A percentile compares a stretch with the other conserved stretches of the same genome.
phyloP scores from a whole-genome alignment of 2,329 filamentous ascomycete species.

The Cephalotrichum gorgonifer region DNA sequence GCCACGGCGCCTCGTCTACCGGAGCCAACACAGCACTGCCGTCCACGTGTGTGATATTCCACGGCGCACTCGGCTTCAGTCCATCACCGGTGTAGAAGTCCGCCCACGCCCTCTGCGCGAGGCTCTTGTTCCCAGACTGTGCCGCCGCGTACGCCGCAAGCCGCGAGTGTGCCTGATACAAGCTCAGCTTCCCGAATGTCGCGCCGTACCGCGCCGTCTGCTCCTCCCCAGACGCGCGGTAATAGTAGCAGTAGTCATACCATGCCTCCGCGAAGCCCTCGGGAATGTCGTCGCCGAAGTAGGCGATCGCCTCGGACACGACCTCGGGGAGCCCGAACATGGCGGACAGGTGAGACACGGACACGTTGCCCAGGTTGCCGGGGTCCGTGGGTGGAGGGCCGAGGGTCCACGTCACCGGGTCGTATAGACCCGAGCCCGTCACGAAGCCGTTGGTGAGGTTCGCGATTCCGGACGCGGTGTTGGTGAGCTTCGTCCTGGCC shows the following conservation, averaged over 20 bases:
- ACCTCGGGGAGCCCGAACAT: slow-evolving; percentile 51
- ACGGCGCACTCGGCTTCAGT: slow-evolving; percentile 23
- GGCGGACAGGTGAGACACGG: slow-evolving; percentile 43
- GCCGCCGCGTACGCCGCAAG: slow-evolving; percentile 43
- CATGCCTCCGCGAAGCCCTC: slow-evolving; percentile 41
- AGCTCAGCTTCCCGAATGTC: slow-evolving; percentile 32
- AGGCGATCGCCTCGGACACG: slow-evolving; percentile 41
- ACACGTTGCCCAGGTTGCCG: slow-evolving; percentile 37
- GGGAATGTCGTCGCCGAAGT: slow-evolving; percentile 32
- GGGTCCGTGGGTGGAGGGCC: slow-evolving; percentile 41
- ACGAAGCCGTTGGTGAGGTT: slow-evolving; percentile 48
- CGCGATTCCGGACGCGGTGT: slow-evolving; percentile 38
- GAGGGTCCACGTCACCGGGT: slow-evolving; percentile 35
- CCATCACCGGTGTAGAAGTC: slow-evolving; percentile 42
- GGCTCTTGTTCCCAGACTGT: slow-evolving; percentile 29
- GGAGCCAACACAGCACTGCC: slow-evolving; percentile 33
- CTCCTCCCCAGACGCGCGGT: slow-evolving; percentile 34
- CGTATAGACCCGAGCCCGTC: slow-evolving; percentile 43
- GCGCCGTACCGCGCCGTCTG: slow-evolving; percentile 42
- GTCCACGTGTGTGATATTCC: slow-evolving; percentile 25
- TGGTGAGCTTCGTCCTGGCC: slow-evolving; percentile 36
- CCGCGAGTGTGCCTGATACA: slow-evolving; percentile 47
- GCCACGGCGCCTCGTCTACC: slow-evolving; percentile 45
- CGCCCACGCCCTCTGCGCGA: slow-evolving; percentile 41
- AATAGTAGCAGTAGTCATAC: slow-evolving; percentile 52